Evolutionary conservation across 2,329 filamentous ascomycete genomes (phyloP), one percentile per base, ranked within the genome.

Genomic region (Metarhizium brunneum): DNA sequence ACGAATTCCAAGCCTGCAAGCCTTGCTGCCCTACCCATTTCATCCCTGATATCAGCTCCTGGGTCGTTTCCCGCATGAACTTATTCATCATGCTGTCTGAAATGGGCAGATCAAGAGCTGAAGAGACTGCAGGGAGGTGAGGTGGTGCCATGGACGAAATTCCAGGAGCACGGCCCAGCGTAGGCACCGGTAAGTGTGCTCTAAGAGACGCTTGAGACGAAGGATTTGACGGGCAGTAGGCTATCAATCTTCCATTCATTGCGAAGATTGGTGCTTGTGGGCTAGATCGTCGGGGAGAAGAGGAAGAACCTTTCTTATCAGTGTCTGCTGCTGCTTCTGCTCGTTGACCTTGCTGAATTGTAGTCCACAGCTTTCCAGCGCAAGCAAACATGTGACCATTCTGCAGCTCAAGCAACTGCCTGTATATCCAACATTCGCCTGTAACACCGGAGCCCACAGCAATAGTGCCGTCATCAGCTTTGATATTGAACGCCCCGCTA

Each of bases 361-460:
- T 86, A 0, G 94, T 96, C 94, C 94, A 99, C 18, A 95, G 74
- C 72, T 99, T 99, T 20, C 87, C 92, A 55, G 94, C 77, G 64
- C 91, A 96, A 42, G 71, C 75, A 67, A 80, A 86, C 48, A 73
- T 61, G 25, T 72, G 71, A 1, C 69, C 65, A 25, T 79, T 78
- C 50, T 72, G 70, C 1, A 69, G 65, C 54, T 71, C 66, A 10
- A 71, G 62, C 8, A 75, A 67, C 59, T 84, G 80, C 8, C 77
- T 73, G 63, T 81, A 97, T 7, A 96, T 75, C 78, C 88, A 96
- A 49, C 92, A 85, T 71, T 97, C 92, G 13, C 92, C 92, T 52
- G 90, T 96, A 25, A 79, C 73, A 2, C 90, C 91, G 52, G 91
- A 96, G 54, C 87, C 83, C 36, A 96, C 76, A 3, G 86, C 78